Percentiles rank a stretch among this genome's conserved stretches.
phyloP scores from a whole-genome alignment of 1,284 basidiomycete species.

The Cryptococcus jaspeensis region DNA sequence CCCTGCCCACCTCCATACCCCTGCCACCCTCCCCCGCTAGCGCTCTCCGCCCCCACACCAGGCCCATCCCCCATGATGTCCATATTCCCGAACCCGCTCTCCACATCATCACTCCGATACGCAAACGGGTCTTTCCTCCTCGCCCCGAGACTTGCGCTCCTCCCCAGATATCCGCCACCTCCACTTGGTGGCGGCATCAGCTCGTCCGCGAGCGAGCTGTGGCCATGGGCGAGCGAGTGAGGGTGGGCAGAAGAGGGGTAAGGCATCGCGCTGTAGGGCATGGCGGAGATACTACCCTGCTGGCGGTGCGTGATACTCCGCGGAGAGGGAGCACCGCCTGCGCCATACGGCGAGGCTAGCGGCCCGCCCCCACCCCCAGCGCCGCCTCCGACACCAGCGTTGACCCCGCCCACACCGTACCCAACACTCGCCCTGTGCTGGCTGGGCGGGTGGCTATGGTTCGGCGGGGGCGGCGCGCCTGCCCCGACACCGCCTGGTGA shows the following conservation, averaged over 20 bases:
- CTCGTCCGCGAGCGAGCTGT: conserved; percentile 14
- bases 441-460: conserved; percentile 11
- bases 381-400: no score
- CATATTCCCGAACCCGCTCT: conserved; percentile 45
- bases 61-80: conserved; percentile 19
- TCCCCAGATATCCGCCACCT: conserved; percentile 30
- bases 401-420: conserved; percentile 2
- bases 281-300: conserved; percentile 18
- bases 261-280: conserved; percentile 13
- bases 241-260: conserved; percentile 14
- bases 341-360: conserved; percentile 12
- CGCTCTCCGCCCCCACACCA: conserved; percentile 9
- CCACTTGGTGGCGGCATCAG: conserved; percentile 24
- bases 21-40: conserved; percentile 1
- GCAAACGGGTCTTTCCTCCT: conserved; percentile 49
- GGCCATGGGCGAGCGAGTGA: not conserved
- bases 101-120: conserved; percentile 49
- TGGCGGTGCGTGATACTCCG: conserved; percentile 12
- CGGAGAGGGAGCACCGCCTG: not conserved
- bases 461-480: not conserved
- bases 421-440: conserved; percentile 5
- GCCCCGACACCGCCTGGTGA: not conserved
- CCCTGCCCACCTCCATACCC: conserved; percentile 3
- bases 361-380: not conserved
- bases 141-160: conserved; percentile 41